These are phyloP conservation scores for Coniosporium tulheliwenetii DNA, from an alignment of 2,329 filamentous ascomycete species.

Conservation along the genomic window DNA sequence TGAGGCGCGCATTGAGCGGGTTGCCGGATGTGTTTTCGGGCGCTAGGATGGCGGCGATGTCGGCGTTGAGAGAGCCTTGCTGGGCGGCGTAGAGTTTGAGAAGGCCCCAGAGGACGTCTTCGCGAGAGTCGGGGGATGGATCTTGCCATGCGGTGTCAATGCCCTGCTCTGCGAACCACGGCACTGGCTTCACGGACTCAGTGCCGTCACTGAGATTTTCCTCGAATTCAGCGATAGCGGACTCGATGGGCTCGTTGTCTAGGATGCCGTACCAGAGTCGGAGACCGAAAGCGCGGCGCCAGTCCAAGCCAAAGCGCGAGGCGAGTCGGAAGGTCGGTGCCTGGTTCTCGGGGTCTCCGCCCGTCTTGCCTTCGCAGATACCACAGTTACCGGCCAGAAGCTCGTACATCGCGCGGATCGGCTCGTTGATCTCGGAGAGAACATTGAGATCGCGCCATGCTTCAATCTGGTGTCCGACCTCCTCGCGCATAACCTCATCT, in stretches of 20 bases:
- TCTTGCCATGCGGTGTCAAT: slow-evolving; percentile 46
- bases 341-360: slow-evolving; percentile 62
- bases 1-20: slow-evolving; percentile 57
- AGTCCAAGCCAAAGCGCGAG: slow-evolving; percentile 71
- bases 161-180: slow-evolving; percentile 51
- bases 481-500: slow-evolving; percentile 50
- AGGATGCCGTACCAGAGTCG: slow-evolving; percentile 76
- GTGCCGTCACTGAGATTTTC: slow-evolving; percentile 55
- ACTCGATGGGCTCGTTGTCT: slow-evolving; percentile 50
- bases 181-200: slow-evolving; percentile 54
- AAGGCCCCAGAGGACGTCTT: slow-evolving; percentile 78
- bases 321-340: slow-evolving; percentile 69
- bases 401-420: slow-evolving; percentile 78
- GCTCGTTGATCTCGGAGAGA: slow-evolving; percentile 72
- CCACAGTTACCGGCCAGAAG: slow-evolving; percentile 79
- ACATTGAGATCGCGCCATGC: slow-evolving; percentile 74
- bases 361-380: slow-evolving; percentile 61
- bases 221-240: slow-evolving; percentile 58
- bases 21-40: slow-evolving; percentile 65
- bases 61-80: slow-evolving; percentile 17
- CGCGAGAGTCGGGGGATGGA: slow-evolving; percentile 38
- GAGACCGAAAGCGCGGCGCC: slow-evolving; percentile 85
- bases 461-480: slow-evolving; percentile 66
- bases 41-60: slow-evolving; percentile 54
- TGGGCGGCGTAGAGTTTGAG: slow-evolving; percentile 63